Evolutionary conservation across 2,329 filamentous ascomycete genomes (phyloP).

Genomic region (Cordyceps cicadae): DNA sequence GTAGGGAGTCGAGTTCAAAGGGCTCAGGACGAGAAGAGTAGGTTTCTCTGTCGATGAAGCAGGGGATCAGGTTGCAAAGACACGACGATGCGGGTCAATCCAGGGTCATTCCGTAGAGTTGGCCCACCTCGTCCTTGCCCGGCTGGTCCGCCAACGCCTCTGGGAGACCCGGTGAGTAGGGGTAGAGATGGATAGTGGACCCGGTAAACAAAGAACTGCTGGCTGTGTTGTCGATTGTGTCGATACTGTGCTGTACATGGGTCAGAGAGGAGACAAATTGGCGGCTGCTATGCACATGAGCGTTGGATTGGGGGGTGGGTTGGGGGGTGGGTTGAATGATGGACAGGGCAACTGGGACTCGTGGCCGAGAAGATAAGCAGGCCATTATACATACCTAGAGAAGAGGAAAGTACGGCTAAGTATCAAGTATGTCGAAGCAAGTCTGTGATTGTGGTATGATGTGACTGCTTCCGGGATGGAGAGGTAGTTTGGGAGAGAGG

Average conservation of each 20-base stretch:
- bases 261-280: not conserved
- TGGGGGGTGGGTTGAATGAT: not conserved
- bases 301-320: not conserved
- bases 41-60: not conserved
- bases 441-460: too few species aligned
- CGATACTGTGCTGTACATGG: not conserved
- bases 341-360: not conserved
- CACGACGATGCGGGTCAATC: slow-evolving; percentile 9
- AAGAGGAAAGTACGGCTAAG: too few species aligned
- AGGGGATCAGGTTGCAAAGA: not conserved
- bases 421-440: too few species aligned
- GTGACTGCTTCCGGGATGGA: too few species aligned
- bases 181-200: not conserved
- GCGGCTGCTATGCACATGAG: not conserved
- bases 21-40: not conserved
- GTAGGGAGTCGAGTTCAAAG: not conserved
- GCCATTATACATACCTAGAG: too few species aligned
- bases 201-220: slow-evolving; percentile 8
- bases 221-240: not conserved
- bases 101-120: slow-evolving; percentile 7
- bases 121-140: not conserved
- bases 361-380: too few species aligned
- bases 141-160: too few species aligned
- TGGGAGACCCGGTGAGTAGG: slow-evolving; percentile 3
- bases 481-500: too few species aligned